These are phyloP conservation scores for Umbelopsis sp. DNA, from an alignment of 192 early-diverging fungal species.

Conservation along the genomic window DNA sequence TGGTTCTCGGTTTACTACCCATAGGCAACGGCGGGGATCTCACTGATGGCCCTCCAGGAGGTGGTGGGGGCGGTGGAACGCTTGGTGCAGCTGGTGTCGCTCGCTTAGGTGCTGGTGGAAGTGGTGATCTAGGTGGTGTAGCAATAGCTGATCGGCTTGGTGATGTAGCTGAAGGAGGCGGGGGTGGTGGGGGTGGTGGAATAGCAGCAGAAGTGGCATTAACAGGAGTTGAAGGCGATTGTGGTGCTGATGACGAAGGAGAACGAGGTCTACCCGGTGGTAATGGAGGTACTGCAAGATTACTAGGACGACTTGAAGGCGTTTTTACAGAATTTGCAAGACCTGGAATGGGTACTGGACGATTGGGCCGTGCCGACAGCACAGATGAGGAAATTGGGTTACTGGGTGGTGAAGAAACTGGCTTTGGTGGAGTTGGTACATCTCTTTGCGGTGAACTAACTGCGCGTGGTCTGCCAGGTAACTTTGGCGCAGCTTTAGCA, in stretches of 20 bases:
- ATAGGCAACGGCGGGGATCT: not conserved
- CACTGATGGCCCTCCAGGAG: slow-evolving; percentile 9
- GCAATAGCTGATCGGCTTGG: not conserved
- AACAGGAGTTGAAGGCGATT: not conserved
- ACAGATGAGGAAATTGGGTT: slow-evolving; percentile 24
- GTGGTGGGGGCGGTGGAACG: slow-evolving; percentile 23
- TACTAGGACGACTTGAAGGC: not conserved
- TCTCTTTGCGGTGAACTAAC: slow-evolving; percentile 40
- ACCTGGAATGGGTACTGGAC: slow-evolving; percentile 34
- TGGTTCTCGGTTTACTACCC: not conserved
- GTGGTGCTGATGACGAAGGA: slow-evolving; percentile 10
- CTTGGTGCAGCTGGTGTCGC: not conserved
- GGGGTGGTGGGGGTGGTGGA: not conserved
- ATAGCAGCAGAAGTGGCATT: not conserved
- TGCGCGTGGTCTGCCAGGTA: slow-evolving; percentile 43
- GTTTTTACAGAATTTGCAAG: slow-evolving; percentile 25
- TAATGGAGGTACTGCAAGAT: slow-evolving; percentile 23
- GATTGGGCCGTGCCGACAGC: not conserved
- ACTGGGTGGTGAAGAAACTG: slow-evolving; percentile 26
- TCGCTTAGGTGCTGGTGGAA: slow-evolving; percentile 5
- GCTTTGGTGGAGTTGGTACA: slow-evolving; percentile 24
- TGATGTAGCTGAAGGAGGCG: slow-evolving; percentile 10
- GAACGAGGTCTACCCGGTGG: slow-evolving; percentile 30
- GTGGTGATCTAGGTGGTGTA: slow-evolving; percentile 20
- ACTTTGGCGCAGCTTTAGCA: slow-evolving; percentile 19